These are phyloP conservation scores for Cutaneotrichosporon cyanovorans DNA, from an alignment of 1,284 basidiomycete genomes.

Conservation along the genomic window DNA sequence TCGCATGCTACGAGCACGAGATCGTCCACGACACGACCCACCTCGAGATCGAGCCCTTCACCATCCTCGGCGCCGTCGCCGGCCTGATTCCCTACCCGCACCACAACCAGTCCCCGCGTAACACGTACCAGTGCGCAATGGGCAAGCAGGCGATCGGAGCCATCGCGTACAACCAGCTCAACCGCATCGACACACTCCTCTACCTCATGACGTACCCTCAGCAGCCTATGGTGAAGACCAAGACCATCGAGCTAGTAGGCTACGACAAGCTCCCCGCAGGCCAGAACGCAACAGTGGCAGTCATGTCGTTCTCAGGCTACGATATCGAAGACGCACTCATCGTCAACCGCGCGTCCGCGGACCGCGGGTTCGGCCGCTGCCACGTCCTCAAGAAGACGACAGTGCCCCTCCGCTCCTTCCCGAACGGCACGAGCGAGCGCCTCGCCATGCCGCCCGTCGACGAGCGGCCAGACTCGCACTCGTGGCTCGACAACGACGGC, in stretches of 20 bases:
- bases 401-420: conserved; percentile 89
- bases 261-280: conserved; percentile 96
- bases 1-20: conserved; percentile 88
- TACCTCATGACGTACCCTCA: conserved; percentile 99
- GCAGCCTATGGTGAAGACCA: conserved; percentile 98
- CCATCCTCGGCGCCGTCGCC: conserved; percentile 92
- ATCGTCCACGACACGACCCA: conserved; percentile 81
- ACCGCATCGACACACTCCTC: conserved; percentile 95
- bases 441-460: conserved; percentile 73
- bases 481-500: conserved; percentile 90
- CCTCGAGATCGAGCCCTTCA: conserved; percentile 98
- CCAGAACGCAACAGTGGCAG: conserved; percentile 96
- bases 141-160: conserved; percentile 99
- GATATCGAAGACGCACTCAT: conserved; percentile 99
- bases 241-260: conserved; percentile 92
- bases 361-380: conserved; percentile 94
- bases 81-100: conserved; percentile 99
- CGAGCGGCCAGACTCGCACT: conserved; percentile 61
- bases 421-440: conserved; percentile 95
- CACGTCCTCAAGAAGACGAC: conserved; percentile 95
- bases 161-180: conserved; percentile 95
- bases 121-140: conserved; percentile 99
- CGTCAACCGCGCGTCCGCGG: conserved; percentile 86
- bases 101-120: conserved; percentile 97
- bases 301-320: conserved; percentile 99